Evolutionary conservation across 352 stramenopile species (phyloP), one percentile per base, ranked within the genome.

Genomic region (Pythium brachiatum): DNA sequence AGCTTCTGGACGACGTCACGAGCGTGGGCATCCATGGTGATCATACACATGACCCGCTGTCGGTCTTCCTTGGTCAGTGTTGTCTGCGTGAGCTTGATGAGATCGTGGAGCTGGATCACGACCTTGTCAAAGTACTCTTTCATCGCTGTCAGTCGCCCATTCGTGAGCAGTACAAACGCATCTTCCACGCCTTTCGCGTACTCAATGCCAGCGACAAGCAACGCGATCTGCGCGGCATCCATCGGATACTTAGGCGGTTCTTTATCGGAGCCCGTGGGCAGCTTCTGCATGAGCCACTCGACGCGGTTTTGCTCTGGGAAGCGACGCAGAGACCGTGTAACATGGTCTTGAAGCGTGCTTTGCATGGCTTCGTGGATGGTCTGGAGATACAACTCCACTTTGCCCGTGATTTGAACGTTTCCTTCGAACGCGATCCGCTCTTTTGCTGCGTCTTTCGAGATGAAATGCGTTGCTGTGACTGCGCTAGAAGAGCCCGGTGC

Each of bases 351-450:
- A 9, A 99, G 76, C 11, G 95, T 96, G 7, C 64, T 54, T 51
- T 97, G 96, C 79, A 97, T 97, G 11, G 83, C 86, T 32, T 98
- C 81, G 21, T 98, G 72, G 43, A 98, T 68, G 7, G 79, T 92
- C 59, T 98, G 91, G 64, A 98, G 83, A 64, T 99, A 99, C 9
- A 96, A 64, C 64, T 99, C 96, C 18, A 98, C 94, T 81, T 99
- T 99, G 11, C 96, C 96, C 47, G 92, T 75, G 1, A 99, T 71
- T 13, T 77, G 67, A 7, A 99, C 78, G 5, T 79, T 81, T 16
- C 78, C 78, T 59, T 98, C 92, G 59, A 98, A 98, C 13, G 78
- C 64, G 26, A 97, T 87, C 26, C 75, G 74, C 65, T 99, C 96
- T 48, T 78, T 88, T 18, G 93, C 90, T 1, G 96, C 72, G 53